These are phyloP conservation scores for Holtermanniella nyarrowii DNA, from an alignment of 768 basidiomycete genomes.

Conservation along the genomic window DNA sequence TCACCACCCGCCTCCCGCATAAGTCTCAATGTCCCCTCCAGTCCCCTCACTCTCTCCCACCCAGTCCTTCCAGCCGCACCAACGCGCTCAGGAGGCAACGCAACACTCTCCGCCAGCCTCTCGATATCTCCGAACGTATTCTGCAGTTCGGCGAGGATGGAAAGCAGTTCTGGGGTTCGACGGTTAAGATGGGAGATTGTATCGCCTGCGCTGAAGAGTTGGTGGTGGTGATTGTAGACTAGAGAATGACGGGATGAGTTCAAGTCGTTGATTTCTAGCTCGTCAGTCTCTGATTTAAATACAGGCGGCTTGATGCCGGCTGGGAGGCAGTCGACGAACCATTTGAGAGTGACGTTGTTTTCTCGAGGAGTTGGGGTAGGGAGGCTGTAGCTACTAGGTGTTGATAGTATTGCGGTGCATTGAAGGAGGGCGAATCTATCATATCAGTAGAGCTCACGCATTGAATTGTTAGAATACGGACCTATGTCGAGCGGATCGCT, in stretches of 20 bases:
- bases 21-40: background rate
- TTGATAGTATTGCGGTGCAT: conserved; percentile 30
- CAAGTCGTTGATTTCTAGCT: conserved; percentile 30
- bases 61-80: background rate
- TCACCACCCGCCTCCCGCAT: background rate
- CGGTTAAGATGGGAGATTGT: conserved; percentile 36
- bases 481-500: conserved; percentile 18
- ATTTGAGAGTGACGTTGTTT: conserved; percentile 16
- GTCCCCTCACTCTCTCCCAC: background rate
- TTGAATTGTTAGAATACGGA: background rate
- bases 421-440: conserved; percentile 27
- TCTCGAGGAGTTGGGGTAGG: conserved; percentile 30
- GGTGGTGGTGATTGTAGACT: conserved; percentile 41
- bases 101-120: conserved; percentile 29
- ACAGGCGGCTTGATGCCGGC: background rate
- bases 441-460: background rate
- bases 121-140: conserved; percentile 36
- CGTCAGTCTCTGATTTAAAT: too few species aligned
- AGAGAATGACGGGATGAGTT: conserved; percentile 32
- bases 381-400: conserved; percentile 24
- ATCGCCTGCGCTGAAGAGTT: conserved; percentile 39
- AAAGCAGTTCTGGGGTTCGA: conserved; percentile 35
- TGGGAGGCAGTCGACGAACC: conserved; percentile 13
- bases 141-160: conserved; percentile 34
- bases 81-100: conserved; percentile 12